Percentiles rank a stretch among this genome's conserved stretches.
These are phyloP conservation scores for Willaertia magna DNA, from an alignment of 208 protist species.

Conservation along the genomic window DNA sequence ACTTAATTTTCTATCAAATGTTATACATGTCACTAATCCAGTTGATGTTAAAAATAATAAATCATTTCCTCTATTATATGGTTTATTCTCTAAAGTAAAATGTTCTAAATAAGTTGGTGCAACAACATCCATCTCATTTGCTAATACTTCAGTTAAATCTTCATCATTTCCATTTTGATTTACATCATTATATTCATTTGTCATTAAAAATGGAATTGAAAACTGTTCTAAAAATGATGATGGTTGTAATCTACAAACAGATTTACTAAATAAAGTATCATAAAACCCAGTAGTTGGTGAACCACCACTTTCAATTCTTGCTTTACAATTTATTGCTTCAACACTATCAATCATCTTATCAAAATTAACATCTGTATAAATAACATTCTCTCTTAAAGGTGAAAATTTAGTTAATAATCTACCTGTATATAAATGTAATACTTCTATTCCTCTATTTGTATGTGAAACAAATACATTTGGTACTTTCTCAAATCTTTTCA, in stretches of 20 bases:
- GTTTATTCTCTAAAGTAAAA: not conserved
- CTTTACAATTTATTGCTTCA: not conserved
- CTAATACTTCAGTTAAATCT: not conserved
- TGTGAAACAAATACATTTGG: conserved; percentile 69
- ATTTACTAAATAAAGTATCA: not conserved
- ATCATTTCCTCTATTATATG: not conserved
- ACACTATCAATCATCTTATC: conserved; percentile 29
- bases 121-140: not conserved
- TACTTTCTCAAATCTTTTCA: conserved; percentile 1
- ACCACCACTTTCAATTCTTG: not conserved
- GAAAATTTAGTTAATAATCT: conserved; percentile 44
- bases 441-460: conserved; percentile 50
- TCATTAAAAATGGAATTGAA: not conserved
- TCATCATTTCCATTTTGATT: not conserved
- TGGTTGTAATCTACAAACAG: not conserved
- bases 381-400: conserved; percentile 44
- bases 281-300: too few species aligned
- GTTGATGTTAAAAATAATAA: not conserved
- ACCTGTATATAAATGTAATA: conserved; percentile 69
- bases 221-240: not conserved
- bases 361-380: conserved; percentile 69
- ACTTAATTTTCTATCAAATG: not conserved
- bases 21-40: not conserved
- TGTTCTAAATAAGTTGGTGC: not conserved
- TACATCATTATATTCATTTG: not conserved